Evolutionary conservation across 129 eudicot species (phyloP).

Genomic region (Pseudognaphalium luteoalbum): DNA sequence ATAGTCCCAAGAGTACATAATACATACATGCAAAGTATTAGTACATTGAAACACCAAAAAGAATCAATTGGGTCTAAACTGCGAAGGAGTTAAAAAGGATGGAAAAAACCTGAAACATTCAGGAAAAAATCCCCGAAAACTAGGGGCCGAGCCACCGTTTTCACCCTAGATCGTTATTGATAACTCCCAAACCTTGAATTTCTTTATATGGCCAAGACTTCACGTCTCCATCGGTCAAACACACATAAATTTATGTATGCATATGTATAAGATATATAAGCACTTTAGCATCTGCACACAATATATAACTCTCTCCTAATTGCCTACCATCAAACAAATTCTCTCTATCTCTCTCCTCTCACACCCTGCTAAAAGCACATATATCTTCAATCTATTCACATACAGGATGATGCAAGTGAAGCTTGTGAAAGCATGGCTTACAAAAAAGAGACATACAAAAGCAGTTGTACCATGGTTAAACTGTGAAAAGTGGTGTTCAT

Average conservation of each 20-base stretch:
- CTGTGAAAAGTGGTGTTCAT: slow-evolving; percentile 28
- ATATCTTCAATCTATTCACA: background rate
- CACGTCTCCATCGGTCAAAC: background rate
- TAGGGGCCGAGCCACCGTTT: no score
- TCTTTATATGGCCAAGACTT: background rate
- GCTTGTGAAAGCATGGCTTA: slow-evolving; percentile 38
- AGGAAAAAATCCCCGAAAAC: no score
- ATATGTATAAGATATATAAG: background rate
- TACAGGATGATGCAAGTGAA: slow-evolving; percentile 31
- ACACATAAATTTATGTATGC: background rate
- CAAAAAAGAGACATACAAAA: slow-evolving; percentile 27
- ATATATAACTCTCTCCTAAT: slow-evolving; percentile 19
- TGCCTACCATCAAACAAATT: slow-evolving; percentile 23
- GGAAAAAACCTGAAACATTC: no score
- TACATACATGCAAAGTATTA: no score
- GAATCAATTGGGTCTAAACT: no score
- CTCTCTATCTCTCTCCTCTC: slow-evolving; percentile 6
- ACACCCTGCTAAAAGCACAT: background rate
- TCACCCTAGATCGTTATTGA: no score
- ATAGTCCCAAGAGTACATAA: no score
- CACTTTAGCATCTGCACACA: background rate
- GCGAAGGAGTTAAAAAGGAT: no score
- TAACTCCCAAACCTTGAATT: slow-evolving; percentile 16
- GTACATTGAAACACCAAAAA: no score
- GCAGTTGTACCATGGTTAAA: slow-evolving; percentile 24